Evolutionary conservation across 2,329 filamentous ascomycete species (phyloP), one percentile per base, ranked within the genome.

Genomic region (Grosmannia serpens): DNA sequence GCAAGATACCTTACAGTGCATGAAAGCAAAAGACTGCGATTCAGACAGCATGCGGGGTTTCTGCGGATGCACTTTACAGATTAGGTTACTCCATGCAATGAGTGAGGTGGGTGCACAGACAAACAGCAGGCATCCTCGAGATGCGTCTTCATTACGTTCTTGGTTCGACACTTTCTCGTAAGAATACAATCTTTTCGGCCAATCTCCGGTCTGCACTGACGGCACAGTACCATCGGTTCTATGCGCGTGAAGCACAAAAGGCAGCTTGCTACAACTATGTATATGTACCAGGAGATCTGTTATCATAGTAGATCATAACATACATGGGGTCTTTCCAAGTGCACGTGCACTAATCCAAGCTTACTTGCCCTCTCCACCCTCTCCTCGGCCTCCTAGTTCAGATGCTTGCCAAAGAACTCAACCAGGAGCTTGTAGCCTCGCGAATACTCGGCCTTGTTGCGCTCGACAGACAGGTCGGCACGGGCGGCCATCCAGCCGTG

Each of bases 401-500:
- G 67, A 66, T 84, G 71, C 70, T 83, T 75, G 54, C 71, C 70
- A 62, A 85, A 80, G 70, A 86, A 86, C 53, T 74, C 70, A 47
- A 85, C 66, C 24, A 85, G 73, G 20, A 76, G 79, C 73, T 80
- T 76, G 71, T 83, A 87, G 3, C 81, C 83, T 53, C 84, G 77
- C 53, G 75, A 74, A 62, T 84, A 85, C 72, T 85, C 85, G 63
- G 79, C 77, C 69, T 79, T 81, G 66, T 83, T 79, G 49, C 75
- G 77, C 54, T 75, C 71, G 53, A 85, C 73, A 38, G 76, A 73
- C 33, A 88, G 71, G 65, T 87, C 73, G 0, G 79, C 76, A 29
- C 85, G 78, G 1, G 86, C 85, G 1, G 82, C 83, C 86, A 88
- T 89, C 84, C 85, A 89, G 51, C 86, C 86, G 70, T 89, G 86